A percentile compares a stretch with the other conserved stretches of the same genome.
Conservation (phyloP, 2,329 filamentous ascomycete genomes). For the Sporothrix sp. region DNA sequence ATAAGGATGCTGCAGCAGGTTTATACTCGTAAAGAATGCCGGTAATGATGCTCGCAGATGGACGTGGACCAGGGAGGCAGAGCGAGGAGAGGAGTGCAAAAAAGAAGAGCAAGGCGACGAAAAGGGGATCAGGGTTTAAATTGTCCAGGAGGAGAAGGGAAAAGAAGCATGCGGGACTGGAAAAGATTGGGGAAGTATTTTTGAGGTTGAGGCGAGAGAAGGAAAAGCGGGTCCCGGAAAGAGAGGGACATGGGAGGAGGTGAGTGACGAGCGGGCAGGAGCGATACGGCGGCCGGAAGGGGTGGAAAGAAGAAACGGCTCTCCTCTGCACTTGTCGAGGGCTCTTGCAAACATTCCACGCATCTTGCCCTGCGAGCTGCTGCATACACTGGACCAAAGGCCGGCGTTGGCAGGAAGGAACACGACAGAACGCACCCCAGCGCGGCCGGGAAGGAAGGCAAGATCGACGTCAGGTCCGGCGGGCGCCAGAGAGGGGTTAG, state of each 20-base stretch:
- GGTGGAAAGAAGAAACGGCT: neutral
- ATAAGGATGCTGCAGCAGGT: neutral
- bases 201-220: neutral
- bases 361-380: too few species aligned
- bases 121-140: slow-evolving; percentile 3
- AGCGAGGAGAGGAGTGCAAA: neutral
- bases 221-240: slow-evolving; percentile 1
- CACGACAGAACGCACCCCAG: neutral
- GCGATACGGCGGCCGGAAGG: neutral
- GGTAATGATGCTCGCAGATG: neutral
- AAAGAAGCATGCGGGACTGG: slow-evolving; percentile 1
- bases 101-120: neutral
- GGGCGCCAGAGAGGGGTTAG: slow-evolving; percentile 1
- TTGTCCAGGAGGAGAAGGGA: neutral
- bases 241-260: neutral
- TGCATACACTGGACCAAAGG: too few species aligned
- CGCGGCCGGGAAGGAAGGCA: neutral
- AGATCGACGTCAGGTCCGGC: slow-evolving; percentile 7
- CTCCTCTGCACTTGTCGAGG: too few species aligned
- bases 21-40: neutral
- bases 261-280: neutral
- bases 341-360: too few species aligned
- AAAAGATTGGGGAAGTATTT: slow-evolving; percentile 4
- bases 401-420: too few species aligned
- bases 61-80: neutral